Base-by-base conservation (phyloP, 2,329 filamentous ascomycete genomes). In the Epichloe aotearoae region DNA sequence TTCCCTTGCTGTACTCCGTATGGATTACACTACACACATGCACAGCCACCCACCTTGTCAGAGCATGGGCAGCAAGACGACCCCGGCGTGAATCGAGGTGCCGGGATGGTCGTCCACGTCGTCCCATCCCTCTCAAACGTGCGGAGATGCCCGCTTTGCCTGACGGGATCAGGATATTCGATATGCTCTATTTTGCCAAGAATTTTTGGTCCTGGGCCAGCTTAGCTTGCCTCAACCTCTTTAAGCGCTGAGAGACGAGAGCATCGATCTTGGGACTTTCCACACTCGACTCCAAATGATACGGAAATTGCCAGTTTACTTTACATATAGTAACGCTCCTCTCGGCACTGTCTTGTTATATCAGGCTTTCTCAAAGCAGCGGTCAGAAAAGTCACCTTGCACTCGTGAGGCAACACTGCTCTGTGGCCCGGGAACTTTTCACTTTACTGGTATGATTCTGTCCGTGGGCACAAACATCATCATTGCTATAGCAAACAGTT, bases 111-210 rank as follows among this genome's bases (percentile, higher is more conserved):
- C 66, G 42, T 45, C 12, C 42, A 19, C 11, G 30, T 30, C 14
- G 62, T 71, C 66, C 69, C 69, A 73, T 75, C 64, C 73, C 73
- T 67, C 68, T 76, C 75, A 77, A 76, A 78, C 74, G 59, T 56
- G 57, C 55, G 52, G 55, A 46, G 41, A 20, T 4, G 40, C 47
- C 40, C 36, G 17, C 36, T 33, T 38, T 33, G 39, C 39, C 33
- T 30, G 46, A 43, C 23, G 30, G 38, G n/a, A 41, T 15, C 17
- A 45, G 47, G 20, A 46, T 40, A 20, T 26, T 19, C 26, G 34
- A n/a, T 10, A 45, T 45, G 15, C 42, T 43, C 10, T 14, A 23
- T 30, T 48, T 23, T 37, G 44, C 44, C 44, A 6, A 20, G n/a
- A 37, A 23, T 10, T 11, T 11, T 46, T 46, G 11, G 33, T 46